Conservation (phyloP, 805 yeast genomes). For the Blastobotrys mokoenaii region DNA sequence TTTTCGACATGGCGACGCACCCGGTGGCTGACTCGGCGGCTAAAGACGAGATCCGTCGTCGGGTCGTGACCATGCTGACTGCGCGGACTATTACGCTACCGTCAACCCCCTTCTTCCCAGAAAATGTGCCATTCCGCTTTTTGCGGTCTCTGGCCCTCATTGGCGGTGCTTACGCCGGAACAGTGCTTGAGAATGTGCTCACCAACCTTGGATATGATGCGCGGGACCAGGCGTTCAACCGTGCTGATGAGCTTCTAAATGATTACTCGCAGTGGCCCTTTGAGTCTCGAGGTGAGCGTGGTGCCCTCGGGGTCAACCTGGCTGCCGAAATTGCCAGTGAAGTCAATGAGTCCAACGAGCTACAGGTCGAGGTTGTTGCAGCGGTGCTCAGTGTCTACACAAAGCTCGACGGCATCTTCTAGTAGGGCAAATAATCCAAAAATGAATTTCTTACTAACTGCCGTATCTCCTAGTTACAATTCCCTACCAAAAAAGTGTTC, state of each 20-base stretch:
- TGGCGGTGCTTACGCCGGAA: conserved; percentile 90
- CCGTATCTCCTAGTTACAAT: too few relatives aligned
- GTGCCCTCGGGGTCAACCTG: conserved; percentile 64
- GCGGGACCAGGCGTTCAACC: conserved; percentile 82
- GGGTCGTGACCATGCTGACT: conserved; percentile 63
- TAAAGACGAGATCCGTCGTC: conserved; percentile 69
- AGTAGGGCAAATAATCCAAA: too few relatives aligned
- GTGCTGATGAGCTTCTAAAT: conserved; percentile 85
- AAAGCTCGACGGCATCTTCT: conserved; percentile 83
- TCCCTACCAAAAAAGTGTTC: too few relatives aligned
- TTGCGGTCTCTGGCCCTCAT: conserved; percentile 76
- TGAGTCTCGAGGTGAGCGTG: conserved; percentile 35
- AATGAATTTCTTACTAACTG: too few relatives aligned
- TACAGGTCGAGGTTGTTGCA: conserved; percentile 81
- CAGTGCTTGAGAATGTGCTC: conserved; percentile 86
- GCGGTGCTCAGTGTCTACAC: conserved; percentile 88
- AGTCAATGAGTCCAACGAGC: conserved; percentile 34
- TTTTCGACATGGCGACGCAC: conserved; percentile 98
- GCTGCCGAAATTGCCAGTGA: conserved; percentile 42
- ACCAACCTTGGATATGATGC: conserved; percentile 66
- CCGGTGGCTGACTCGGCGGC: conserved; percentile 83
- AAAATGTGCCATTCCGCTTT: conserved; percentile 54
- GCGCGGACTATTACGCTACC: conserved; percentile 57
- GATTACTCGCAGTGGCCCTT: conserved; percentile 87
- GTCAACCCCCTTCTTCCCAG: conserved; percentile 58